These are phyloP conservation scores for Silene noctiflora DNA, from an alignment of 179 eudicot genomes.

Conservation along the genomic window DNA sequence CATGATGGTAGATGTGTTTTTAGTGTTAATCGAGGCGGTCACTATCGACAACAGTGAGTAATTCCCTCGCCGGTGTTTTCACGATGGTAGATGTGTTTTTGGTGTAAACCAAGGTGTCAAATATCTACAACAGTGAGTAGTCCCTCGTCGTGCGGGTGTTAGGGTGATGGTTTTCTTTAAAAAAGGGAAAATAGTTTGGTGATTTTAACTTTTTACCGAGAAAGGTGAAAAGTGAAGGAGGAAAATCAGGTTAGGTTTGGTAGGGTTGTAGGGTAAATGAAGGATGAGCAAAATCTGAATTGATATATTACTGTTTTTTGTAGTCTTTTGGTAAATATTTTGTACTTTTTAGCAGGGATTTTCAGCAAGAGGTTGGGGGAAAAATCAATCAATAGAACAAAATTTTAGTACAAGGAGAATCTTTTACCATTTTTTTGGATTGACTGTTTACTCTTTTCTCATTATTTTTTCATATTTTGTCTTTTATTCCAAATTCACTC, in stretches of 20 bases:
- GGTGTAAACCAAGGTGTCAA: too few species aligned
- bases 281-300: constrained; percentile 19
- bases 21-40: too few species aligned
- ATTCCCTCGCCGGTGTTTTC: too few species aligned
- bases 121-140: too few species aligned
- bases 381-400: constrained; percentile 22
- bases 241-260: too few species aligned
- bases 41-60: too few species aligned
- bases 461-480: neutral
- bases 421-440: constrained; percentile 6
- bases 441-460: neutral
- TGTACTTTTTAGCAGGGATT: constrained; percentile 19
- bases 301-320: constrained; percentile 3
- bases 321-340: constrained; percentile 29
- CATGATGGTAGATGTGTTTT: constrained; percentile 14
- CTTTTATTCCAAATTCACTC: neutral
- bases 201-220: too few species aligned
- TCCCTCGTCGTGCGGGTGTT: too few species aligned
- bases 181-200: too few species aligned
- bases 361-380: constrained; percentile 10
- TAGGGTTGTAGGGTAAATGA: neutral
- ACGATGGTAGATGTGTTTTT: too few species aligned
- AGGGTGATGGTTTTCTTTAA: too few species aligned
- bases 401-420: constrained; percentile 25
- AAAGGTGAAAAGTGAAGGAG: too few species aligned